phyloP scores from a whole-genome alignment of 2,329 filamentous ascomycete genomes.

The Myriosclerotinia curreyana region DNA sequence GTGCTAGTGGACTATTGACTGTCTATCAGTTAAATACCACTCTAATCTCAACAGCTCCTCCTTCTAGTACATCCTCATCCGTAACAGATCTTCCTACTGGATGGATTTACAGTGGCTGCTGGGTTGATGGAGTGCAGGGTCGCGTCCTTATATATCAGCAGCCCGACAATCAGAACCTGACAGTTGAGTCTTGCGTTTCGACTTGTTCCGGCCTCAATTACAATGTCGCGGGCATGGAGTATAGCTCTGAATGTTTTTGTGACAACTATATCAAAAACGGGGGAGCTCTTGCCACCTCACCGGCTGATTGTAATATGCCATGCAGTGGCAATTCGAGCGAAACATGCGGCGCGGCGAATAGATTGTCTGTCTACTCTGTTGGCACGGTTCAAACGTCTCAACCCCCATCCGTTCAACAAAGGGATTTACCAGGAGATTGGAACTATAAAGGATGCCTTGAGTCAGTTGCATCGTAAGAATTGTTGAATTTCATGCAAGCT shows the following conservation, averaged over 20 bases:
- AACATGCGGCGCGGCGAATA: conserved; percentile 39
- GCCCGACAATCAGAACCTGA: conserved; percentile 28
- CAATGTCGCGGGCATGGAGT: conserved; percentile 29
- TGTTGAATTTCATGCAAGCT: background rate
- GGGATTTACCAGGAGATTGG: conserved; percentile 35
- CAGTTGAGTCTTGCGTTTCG: conserved; percentile 37
- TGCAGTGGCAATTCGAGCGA: conserved; percentile 37
- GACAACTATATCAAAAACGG: conserved; percentile 33
- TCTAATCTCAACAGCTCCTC: conserved; percentile 6
- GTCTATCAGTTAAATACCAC: conserved; percentile 27
- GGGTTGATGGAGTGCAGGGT: conserved; percentile 27
- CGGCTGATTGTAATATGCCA: conserved; percentile 37
- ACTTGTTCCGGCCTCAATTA: conserved; percentile 34
- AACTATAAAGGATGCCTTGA: conserved; percentile 45
- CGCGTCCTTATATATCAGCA: conserved; percentile 28
- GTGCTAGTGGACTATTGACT: conserved; percentile 36
- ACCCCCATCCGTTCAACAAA: conserved; percentile 30
- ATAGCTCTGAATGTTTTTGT: conserved; percentile 33
- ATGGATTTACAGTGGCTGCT: conserved; percentile 33
- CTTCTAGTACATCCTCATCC: conserved; percentile 1
- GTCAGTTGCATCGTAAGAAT: conserved; percentile 46
- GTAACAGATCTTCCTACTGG: conserved; percentile 26
- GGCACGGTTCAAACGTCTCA: conserved; percentile 27
- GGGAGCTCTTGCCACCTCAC: conserved; percentile 28
- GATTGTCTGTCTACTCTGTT: conserved; percentile 34